Percentiles rank a stretch among this genome's conserved stretches.
These are phyloP conservation scores for Fusarium tupiense DNA, from an alignment of 2,329 filamentous ascomycete species.

Conservation along the genomic window DNA sequence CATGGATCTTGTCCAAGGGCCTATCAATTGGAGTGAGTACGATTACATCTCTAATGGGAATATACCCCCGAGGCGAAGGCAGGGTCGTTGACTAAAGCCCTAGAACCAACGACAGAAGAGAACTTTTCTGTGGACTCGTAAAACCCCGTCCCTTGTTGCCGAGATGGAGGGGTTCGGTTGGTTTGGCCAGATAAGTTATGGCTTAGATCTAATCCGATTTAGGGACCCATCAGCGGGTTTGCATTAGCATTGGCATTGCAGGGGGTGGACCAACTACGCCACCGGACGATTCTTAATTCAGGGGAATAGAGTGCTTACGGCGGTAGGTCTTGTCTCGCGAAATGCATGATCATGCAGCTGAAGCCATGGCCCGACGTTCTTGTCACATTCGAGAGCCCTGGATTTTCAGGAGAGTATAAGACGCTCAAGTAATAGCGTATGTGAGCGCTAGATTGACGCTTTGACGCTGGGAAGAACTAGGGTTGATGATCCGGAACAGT, in stretches of 20 bases:
- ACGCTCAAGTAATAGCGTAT: neutral
- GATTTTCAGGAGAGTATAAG: neutral
- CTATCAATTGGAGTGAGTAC: neutral
- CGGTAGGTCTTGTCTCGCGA: neutral
- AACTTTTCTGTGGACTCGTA: neutral
- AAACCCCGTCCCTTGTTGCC: conserved; percentile 1
- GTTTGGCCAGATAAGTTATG: neutral
- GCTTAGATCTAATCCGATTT: conserved; percentile 31
- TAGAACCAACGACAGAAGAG: neutral
- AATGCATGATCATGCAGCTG: neutral
- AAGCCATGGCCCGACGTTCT: neutral
- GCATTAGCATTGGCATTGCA: neutral
- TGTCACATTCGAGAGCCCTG: neutral
- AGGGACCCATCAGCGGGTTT: neutral
- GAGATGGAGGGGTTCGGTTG: neutral
- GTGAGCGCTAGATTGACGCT: neutral
- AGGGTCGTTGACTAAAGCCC: neutral
- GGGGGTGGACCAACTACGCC: conserved; percentile 1
- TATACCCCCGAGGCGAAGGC: neutral
- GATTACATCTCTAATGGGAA: neutral
- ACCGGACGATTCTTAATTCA: neutral
- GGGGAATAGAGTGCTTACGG: neutral
- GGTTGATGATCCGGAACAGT: conserved; percentile 15
- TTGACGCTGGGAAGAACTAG: neutral
- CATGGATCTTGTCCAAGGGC: neutral